Base-by-base conservation (phyloP, 2,329 filamentous ascomycete genomes). In the Hypoxylon sp. region DNA sequence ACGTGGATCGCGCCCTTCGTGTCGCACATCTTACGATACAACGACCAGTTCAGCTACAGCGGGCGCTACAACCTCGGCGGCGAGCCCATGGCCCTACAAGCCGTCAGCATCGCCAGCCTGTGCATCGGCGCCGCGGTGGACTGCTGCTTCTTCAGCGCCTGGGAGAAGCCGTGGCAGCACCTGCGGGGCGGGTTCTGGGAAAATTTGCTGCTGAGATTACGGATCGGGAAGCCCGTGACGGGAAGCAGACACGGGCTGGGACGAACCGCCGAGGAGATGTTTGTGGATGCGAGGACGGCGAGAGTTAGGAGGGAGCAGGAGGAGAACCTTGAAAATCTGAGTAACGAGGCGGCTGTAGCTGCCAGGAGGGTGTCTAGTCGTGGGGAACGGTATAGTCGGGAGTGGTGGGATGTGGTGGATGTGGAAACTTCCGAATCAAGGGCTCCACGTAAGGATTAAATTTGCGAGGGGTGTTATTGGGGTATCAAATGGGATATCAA, bases 1-100 rank as follows among this genome's bases (percentile, higher is more conserved):
- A 87, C 93, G 70, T 95, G 92, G 92, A 79, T 91, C 2, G 80
- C 92, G 6, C 92, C 92, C 0, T 92, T 94, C 72, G 80, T 90
- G 1, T 83, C 83, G 1, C 90, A 94, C 76, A 82, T 89, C 53
- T 79, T 89, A 53, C 84, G 83, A 58, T 91, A 89, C 78, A 82
- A 83, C 68, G 75, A 78, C 60, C 30, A 41, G 0, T 58, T 60
- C 52, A 19, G 23, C 13, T 43, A 62, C 34, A 6, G 32, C 5
- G 14, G 17, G n/a, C 30, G n/a, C 19, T n/a, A 21, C 30, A 36
- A 19, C 19, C 11, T 13, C 2, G 17, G 28, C 28, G 41, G 41
- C 28, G 70, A 11, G 61, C 83, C 91, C 0, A 89, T 87, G 69
- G 83, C 80, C 58, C 79, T 94, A 50, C 81, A 83, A 10, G 75